Base-by-base conservation (phyloP, 2,329 filamentous ascomycete species). In the Nannizziopsis barbatae region DNA sequence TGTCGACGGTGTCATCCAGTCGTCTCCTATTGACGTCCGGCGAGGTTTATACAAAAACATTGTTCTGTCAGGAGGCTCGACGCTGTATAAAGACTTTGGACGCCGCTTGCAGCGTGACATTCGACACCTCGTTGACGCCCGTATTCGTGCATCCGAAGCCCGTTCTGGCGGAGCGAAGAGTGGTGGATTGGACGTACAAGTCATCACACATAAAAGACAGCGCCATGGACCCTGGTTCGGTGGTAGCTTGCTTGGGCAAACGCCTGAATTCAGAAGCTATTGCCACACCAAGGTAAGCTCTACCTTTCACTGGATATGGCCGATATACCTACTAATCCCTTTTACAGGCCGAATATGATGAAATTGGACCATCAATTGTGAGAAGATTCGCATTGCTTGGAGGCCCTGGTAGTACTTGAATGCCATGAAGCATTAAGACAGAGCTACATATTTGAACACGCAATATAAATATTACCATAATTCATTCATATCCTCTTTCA, bases 21-120 rank as follows among this genome's bases (percentile, higher is more conserved):
- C 88, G 49, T 95, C 90, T 31, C 92, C 92, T 37, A 98, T 98
- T 60, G 92, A 98, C 63, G 93, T 98, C 40, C 84, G 92, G 62
- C 81, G 92, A 70, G 92, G 92, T 37, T 76, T 98, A 33, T 98
- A 98, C 79, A 98, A 98, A 80, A 98, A 98, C 71, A 98, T 98
- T 70, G 92, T 98, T 32, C 76, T 98, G 33, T 96, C 90, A 2
- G 92, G 92, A 64, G 92, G 92, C 60, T 95, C 89, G 58, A 98
- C 92, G 17, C 74, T 98, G 53, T 98, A 96, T 79, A 95, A 96
- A 71, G 89, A 98, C 70, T 98, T 98, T 69, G 92, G 92, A 20
- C 81, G 92, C 57, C 81, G 92, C 64, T 75, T 98, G 73, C 93
- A 98, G 72, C 82, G 92, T 64, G 93, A 98, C 64, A 98, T 98